These are phyloP conservation scores for Aspergillus phoenicis DNA, from an alignment of 2,329 filamentous ascomycete species.

Conservation along the genomic window DNA sequence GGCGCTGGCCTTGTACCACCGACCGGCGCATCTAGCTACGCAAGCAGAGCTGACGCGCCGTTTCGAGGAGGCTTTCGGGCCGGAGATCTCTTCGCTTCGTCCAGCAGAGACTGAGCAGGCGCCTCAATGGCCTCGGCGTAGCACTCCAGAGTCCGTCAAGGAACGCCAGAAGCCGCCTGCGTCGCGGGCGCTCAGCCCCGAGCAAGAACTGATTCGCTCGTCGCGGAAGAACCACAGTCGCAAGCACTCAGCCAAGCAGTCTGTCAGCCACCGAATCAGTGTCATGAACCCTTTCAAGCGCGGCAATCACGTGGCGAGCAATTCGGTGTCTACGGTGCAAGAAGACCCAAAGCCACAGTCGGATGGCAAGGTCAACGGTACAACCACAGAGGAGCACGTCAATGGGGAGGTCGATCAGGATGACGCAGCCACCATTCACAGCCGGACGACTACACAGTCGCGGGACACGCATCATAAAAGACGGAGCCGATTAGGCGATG, in stretches of 20 bases:
- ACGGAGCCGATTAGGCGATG: slow-evolving; percentile 45
- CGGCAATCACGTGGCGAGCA: slow-evolving; percentile 38
- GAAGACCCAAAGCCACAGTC: slow-evolving; percentile 25
- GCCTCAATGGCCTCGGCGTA: slow-evolving; percentile 49
- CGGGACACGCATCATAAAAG: slow-evolving; percentile 40
- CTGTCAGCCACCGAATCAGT: slow-evolving; percentile 45
- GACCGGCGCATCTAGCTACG: slow-evolving; percentile 57
- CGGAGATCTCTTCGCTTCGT: slow-evolving; percentile 66
- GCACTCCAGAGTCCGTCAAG: slow-evolving; percentile 33
- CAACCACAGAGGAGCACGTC: slow-evolving; percentile 3
- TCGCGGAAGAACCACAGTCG: slow-evolving; percentile 34
- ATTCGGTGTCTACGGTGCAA: slow-evolving; percentile 41
- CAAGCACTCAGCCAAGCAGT: slow-evolving; percentile 40
- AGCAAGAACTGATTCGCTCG: slow-evolving; percentile 39
- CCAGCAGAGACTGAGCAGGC: slow-evolving; percentile 39
- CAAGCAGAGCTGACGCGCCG: slow-evolving; percentile 42
- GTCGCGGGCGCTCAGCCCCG: slow-evolving; percentile 37
- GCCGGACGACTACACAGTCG: slow-evolving; percentile 40
- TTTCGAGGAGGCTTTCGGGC: slow-evolving; percentile 53
- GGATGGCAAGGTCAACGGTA: slow-evolving; percentile 28
- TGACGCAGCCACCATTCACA: slow-evolving; percentile 41
- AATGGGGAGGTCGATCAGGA: slow-evolving; percentile 30
- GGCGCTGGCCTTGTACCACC: slow-evolving; percentile 69
- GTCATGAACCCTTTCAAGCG: slow-evolving; percentile 49
- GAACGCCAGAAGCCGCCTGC: slow-evolving; percentile 26